phyloP scores from a whole-genome alignment of 2,329 filamentous ascomycete genomes.

The Botrytis aclada region DNA sequence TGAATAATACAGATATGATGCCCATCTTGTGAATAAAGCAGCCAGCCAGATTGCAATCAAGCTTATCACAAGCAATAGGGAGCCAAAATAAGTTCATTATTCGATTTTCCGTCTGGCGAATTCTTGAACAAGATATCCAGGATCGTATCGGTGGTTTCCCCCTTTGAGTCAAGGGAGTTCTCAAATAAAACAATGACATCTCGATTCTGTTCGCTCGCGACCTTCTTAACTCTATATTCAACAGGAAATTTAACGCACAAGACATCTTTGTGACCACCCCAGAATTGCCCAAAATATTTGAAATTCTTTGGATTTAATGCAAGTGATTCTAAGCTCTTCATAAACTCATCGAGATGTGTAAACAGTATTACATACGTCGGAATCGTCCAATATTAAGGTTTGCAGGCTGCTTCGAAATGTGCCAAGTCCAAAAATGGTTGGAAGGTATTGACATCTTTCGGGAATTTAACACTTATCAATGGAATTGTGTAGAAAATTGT shows the following conservation, averaged over 20 bases:
- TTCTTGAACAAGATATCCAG: not conserved
- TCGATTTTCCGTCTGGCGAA: not conserved
- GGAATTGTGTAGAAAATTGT: not conserved
- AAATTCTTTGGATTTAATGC: not conserved
- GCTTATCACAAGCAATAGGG: not conserved
- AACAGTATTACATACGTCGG: not conserved
- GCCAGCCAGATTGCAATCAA: accelerated
- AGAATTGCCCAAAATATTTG: not conserved
- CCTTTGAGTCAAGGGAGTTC: not conserved
- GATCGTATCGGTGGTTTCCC: not conserved
- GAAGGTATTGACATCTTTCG: not conserved
- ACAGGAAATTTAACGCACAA: not conserved
- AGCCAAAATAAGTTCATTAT: not conserved
- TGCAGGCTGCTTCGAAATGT: not conserved
- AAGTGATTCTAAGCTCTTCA: not conserved
- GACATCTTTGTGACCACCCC: not conserved
- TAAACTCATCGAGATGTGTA: not conserved
- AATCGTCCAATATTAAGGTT: not conserved
- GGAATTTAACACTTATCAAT: not conserved
- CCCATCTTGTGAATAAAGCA: not conserved
- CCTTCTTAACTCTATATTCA: not conserved
- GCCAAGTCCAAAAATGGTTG: not conserved
- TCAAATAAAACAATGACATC: not conserved
- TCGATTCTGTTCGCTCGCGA: not conserved
- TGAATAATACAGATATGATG: too few species aligned